A percentile compares a stretch with the other conserved stretches of the same genome.
Evolutionary conservation across 371 early-diverging fungal species (phyloP).

Genomic region (Smittium culicis): DNA sequence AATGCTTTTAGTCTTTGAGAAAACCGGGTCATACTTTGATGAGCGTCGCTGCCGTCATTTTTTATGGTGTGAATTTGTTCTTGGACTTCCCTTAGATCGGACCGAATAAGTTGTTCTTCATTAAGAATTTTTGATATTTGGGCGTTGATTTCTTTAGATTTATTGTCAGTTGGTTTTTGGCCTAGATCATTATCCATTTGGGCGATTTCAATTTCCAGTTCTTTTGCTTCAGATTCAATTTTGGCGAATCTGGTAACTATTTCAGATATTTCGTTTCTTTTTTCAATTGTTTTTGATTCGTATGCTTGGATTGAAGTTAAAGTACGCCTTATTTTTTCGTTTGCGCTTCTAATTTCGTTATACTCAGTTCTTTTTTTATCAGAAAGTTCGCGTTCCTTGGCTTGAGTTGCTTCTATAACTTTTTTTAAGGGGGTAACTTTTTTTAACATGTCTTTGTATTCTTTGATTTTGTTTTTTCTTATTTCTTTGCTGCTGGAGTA

Average conservation of each 20-base stretch:
- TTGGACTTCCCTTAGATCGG: constrained; percentile 10
- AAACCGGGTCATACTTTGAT: constrained; percentile 11
- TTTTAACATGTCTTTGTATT: constrained; percentile 27
- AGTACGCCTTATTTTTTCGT: neutral
- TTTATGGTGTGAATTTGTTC: constrained; percentile 18
- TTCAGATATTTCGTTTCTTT: constrained; percentile 18
- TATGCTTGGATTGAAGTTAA: constrained; percentile 10
- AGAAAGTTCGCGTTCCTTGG: constrained; percentile 11
- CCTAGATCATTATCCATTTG: constrained; percentile 30
- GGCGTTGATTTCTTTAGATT: constrained; percentile 24
- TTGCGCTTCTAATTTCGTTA: neutral
- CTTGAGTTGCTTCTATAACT: constrained; percentile 16
- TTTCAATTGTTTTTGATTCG: constrained; percentile 9
- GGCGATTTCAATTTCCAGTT: constrained; percentile 34
- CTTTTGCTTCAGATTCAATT: constrained; percentile 28
- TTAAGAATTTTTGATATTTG: constrained; percentile 21
- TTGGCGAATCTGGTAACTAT: constrained; percentile 30
- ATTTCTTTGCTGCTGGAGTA: constrained; percentile 38
- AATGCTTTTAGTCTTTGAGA: constrained; percentile 26
- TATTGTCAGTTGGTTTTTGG: constrained; percentile 23
- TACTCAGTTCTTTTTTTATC: neutral
- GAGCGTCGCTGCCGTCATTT: constrained; percentile 18
- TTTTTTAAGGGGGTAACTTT: constrained; percentile 24
- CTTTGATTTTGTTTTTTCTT: constrained; percentile 27
- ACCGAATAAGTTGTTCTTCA: neutral